Conservation (phyloP, 2,329 filamentous ascomycete species). For the Talaromyces sp. region DNA sequence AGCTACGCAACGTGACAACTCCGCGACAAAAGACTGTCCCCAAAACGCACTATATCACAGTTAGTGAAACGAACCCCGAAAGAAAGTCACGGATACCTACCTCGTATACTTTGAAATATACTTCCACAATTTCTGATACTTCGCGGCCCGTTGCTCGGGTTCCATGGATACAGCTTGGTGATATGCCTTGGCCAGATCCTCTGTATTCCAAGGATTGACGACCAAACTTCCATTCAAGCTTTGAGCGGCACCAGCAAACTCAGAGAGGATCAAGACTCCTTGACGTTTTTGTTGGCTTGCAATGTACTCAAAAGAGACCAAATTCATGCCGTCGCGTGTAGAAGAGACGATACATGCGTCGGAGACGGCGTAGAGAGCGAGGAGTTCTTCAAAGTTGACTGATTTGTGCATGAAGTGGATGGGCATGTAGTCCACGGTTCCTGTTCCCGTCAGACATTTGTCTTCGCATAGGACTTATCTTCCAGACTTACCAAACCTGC, state of each 20-base stretch:
- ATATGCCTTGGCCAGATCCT: constrained; percentile 88
- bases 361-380: constrained; percentile 86
- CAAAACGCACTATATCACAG: constrained; percentile 69
- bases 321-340: constrained; percentile 98
- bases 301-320: constrained; percentile 98
- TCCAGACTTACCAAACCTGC: constrained; percentile 66
- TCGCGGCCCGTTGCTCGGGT: constrained; percentile 77
- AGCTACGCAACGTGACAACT: constrained; percentile 59
- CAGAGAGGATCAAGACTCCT: constrained; percentile 90
- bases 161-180: constrained; percentile 97
- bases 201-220: constrained; percentile 98
- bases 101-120: constrained; percentile 98
- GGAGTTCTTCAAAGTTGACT: constrained; percentile 89
- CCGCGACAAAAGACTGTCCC: constrained; percentile 87
- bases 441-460: constrained; percentile 30
- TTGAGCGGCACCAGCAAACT: constrained; percentile 94
- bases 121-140: constrained; percentile 87
- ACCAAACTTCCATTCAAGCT: constrained; percentile 89
- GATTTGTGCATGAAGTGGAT: constrained; percentile 99
- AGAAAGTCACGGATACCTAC: constrained; percentile 34
- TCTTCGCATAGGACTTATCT: neutral
- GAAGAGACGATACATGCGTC: constrained; percentile 91
- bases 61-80: constrained; percentile 13
- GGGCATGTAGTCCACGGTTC: constrained; percentile 96
- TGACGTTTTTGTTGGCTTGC: constrained; percentile 86